phyloP scores from a whole-genome alignment of 768 basidiomycete species.

The Mycena polygramma region DNA sequence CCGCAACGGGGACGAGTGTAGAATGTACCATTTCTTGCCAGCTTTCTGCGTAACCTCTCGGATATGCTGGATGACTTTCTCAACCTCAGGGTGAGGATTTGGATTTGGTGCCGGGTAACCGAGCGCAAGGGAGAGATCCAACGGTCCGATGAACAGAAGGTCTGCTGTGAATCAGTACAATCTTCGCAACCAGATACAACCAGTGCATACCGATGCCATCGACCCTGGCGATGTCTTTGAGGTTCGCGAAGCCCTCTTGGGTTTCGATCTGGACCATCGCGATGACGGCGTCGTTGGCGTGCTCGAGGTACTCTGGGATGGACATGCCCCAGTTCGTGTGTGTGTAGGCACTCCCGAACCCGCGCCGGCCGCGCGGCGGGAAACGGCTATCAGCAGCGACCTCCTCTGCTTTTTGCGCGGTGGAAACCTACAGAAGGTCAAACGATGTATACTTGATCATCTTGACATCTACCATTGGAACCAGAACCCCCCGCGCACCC shows the following conservation, averaged over 20 bases:
- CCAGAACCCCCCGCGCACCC: slow-evolving; percentile 73
- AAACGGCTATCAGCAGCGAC: slow-evolving; percentile 71
- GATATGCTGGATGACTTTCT: slow-evolving; percentile 69
- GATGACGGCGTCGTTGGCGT: slow-evolving; percentile 67
- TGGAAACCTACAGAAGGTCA: slow-evolving; percentile 60
- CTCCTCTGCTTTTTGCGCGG: slow-evolving; percentile 68
- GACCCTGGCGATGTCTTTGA: slow-evolving; percentile 71
- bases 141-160: slow-evolving; percentile 75
- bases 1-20: no score
- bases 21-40: slow-evolving; percentile 75
- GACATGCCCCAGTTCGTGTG: slow-evolving; percentile 68
- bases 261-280: slow-evolving; percentile 81
- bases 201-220: slow-evolving; percentile 66
- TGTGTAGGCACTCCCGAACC: slow-evolving; percentile 76
- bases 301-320: slow-evolving; percentile 62
- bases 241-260: slow-evolving; percentile 68
- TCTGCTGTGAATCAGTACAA: slow-evolving; percentile 46
- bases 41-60: slow-evolving; percentile 62
- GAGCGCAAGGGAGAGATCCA: slow-evolving; percentile 73
- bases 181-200: not conserved
- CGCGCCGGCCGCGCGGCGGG: slow-evolving; percentile 72
- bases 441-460: not conserved
- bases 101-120: slow-evolving; percentile 74
- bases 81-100: slow-evolving; percentile 65
- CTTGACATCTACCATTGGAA: slow-evolving; percentile 69